A percentile compares a stretch with the other conserved stretches of the same genome.
phyloP scores from a whole-genome alignment of 495 filamentous ascomycete species.

The Neurospora sp. region DNA sequence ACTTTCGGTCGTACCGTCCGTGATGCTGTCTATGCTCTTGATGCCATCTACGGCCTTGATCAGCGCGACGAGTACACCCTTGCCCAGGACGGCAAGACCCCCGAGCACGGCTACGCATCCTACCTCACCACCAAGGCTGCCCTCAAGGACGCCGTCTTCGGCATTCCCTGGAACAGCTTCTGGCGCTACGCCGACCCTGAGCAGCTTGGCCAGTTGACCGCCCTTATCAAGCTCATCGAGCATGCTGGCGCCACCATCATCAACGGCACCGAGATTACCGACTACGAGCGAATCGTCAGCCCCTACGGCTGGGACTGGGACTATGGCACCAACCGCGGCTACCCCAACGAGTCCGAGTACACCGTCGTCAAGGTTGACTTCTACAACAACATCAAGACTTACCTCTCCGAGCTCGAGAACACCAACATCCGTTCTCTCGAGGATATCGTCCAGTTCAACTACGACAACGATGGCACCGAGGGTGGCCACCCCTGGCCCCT shows the following conservation, averaged over 20 bases:
- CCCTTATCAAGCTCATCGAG: slow-evolving; percentile 44
- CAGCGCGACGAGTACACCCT: slow-evolving; percentile 36
- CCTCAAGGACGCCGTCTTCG: slow-evolving; percentile 54
- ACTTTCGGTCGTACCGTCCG: slow-evolving; percentile 54
- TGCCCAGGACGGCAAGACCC: slow-evolving; percentile 41
- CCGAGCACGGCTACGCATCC: slow-evolving; percentile 43
- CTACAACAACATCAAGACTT: slow-evolving; percentile 61
- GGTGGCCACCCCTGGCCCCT: slow-evolving; percentile 52
- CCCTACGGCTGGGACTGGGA: slow-evolving; percentile 66
- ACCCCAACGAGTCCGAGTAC: slow-evolving; percentile 60
- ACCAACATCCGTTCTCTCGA: slow-evolving; percentile 53
- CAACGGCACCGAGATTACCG: slow-evolving; percentile 58
- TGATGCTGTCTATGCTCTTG: slow-evolving; percentile 56
- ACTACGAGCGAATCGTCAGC: slow-evolving; percentile 48
- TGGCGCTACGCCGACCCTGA: slow-evolving; percentile 48
- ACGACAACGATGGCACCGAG: slow-evolving; percentile 55
- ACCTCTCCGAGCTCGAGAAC: slow-evolving; percentile 55
- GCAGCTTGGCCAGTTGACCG: slow-evolving; percentile 42
- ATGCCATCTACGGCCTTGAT: slow-evolving; percentile 48
- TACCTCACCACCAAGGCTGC: slow-evolving; percentile 43
- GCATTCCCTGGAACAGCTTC: slow-evolving; percentile 60
- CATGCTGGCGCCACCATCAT: slow-evolving; percentile 56
- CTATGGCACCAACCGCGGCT: slow-evolving; percentile 52
- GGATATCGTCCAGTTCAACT: slow-evolving; percentile 61
- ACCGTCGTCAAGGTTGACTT: slow-evolving; percentile 65